Conservation (phyloP, 331 rosid genomes). For the Prunus yedoensis region DNA sequence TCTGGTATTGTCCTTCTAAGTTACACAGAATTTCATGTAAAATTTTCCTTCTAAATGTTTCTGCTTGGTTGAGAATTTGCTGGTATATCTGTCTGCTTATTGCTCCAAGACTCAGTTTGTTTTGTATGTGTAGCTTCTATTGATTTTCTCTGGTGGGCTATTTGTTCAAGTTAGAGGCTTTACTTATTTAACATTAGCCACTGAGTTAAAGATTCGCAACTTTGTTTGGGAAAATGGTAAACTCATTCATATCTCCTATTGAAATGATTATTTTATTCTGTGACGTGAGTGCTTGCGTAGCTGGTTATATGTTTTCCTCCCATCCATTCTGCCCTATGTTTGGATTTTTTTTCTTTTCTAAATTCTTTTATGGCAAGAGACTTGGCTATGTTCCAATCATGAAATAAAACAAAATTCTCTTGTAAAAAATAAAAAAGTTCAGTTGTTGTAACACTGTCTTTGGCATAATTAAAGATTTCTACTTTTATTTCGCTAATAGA, state of each 20-base stretch:
- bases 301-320: neutral
- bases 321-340: neutral
- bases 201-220: neutral
- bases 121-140: neutral
- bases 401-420: neutral
- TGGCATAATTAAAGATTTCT: no score
- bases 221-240: neutral
- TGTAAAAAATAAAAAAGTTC: no score
- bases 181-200: neutral
- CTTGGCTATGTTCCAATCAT: neutral
- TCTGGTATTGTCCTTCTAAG: neutral
- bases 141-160: neutral
- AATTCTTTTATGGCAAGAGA: neutral
- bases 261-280: neutral
- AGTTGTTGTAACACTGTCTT: neutral
- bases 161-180: slow-evolving; percentile 2
- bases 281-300: slow-evolving; percentile 11
- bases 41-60: neutral
- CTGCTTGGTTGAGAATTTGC: neutral
- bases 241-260: neutral
- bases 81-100: neutral
- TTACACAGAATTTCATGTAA: neutral
- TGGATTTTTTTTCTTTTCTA: neutral
- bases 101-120: neutral
- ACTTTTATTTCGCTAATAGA: neutral